Conservation (phyloP, 352 stramenopile genomes). For the Phytophthora sp. region DNA sequence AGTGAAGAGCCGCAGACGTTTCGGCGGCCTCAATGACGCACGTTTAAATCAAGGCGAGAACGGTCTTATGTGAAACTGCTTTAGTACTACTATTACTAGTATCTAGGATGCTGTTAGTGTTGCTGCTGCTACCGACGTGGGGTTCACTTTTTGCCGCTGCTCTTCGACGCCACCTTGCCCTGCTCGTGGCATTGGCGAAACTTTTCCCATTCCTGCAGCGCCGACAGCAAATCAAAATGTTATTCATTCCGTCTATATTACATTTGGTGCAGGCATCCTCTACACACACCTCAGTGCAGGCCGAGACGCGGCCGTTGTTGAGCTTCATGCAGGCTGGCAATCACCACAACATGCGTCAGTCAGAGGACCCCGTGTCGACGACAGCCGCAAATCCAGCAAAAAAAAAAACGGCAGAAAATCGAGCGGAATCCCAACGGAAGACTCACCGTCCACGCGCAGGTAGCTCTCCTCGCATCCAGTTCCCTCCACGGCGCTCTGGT, state of each 20-base stretch:
- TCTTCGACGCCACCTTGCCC: constrained; percentile 42
- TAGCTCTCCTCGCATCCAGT: constrained; percentile 75
- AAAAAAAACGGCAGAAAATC: constrained; percentile 6
- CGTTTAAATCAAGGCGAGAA: not conserved
- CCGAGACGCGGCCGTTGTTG: constrained; percentile 75
- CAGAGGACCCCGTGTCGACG: too few species aligned
- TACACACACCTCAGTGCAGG: constrained; percentile 58
- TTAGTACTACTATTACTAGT: too few species aligned
- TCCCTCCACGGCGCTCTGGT: constrained; percentile 70
- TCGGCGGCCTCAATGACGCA: not conserved
- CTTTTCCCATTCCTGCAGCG: constrained; percentile 61
- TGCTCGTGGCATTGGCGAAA: constrained; percentile 83
- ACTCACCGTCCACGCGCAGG: constrained; percentile 64
- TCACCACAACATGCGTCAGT: constrained; percentile 19
- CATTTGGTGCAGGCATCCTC: not conserved
- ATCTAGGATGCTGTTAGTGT: too few species aligned
- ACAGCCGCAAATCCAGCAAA: constrained; percentile 6
- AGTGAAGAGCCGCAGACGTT: constrained; percentile 9
- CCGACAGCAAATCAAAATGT: not conserved
- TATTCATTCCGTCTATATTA: not conserved
- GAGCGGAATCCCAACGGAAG: not conserved
- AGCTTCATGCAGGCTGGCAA: constrained; percentile 82
- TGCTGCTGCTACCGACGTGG: too few species aligned
- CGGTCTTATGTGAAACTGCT: not conserved
- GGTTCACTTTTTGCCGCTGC: constrained; percentile 22